Base-by-base conservation (phyloP, 768 basidiomycete genomes). In the Suillus alpinus region DNA sequence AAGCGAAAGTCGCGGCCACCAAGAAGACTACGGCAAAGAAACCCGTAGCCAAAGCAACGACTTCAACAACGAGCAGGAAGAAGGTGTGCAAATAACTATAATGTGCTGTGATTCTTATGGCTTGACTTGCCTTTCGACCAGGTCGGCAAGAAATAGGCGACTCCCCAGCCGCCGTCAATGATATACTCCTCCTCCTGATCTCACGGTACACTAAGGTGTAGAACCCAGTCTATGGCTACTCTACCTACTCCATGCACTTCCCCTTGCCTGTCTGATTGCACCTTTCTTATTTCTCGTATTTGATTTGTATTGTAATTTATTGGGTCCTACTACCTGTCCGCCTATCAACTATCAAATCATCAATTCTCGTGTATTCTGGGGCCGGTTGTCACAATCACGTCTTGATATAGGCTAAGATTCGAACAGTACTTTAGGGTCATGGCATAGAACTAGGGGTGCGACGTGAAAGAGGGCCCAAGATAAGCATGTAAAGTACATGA, bases 21-120 rank as follows among this genome's bases (percentile, higher is more conserved):
- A 78, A 73, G 76, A 79, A 73, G 68, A 66, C 68, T 26, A 60
- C 71, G 46, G 40, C 62, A 71, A 77, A 62, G 68, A 71, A 67
- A 37, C 61, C 70, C 7, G 31, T 75, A 20, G 12, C 40, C 18
- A 59, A 49, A 29, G 29, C n/a, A 34, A 39, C 62, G 9, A 10
- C 62, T 12, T 31, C 56, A 16, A 53, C 63, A 32, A 63, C 62
- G 6, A 57, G 58, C 32, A 75, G 56, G 73, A 73, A 65, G 40
- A 70, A 62, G 62, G 62, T 62, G 18, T 18, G 60, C 29, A 31
- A 9, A 31, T 43, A 26, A 37, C 12, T 26, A 16, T 7, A 34
- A 34, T 29, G 20, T 29, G 3, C 52, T 59, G 57, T 62, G 55
- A 51, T 50, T 49, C 58, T 49, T 59, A 36, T 63, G 65, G 66